Conservation (phyloP, 495 filamentous ascomycete species). For the Cairneyella variabilis region DNA sequence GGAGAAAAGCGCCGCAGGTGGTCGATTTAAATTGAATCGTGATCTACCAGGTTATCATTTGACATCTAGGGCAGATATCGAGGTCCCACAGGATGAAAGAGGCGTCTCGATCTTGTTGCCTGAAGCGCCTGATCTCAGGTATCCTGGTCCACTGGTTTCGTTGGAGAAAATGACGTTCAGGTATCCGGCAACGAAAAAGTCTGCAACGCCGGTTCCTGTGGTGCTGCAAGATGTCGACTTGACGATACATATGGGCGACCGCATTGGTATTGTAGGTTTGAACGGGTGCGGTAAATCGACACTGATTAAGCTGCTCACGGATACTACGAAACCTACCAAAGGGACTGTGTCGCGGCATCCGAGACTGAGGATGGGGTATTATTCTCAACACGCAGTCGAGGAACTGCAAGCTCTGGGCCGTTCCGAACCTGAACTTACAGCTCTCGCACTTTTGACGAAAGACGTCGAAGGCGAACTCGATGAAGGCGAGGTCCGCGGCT, state of each 20-base stretch:
- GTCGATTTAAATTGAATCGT: constrained; percentile 73
- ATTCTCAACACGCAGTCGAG: constrained; percentile 74
- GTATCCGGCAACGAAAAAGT: constrained; percentile 38
- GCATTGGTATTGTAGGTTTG: constrained; percentile 66
- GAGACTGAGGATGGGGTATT: constrained; percentile 64
- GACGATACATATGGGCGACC: constrained; percentile 62
- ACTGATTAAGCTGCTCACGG: constrained; percentile 62
- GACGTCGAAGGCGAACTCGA: constrained; percentile 39
- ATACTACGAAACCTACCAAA: constrained; percentile 36
- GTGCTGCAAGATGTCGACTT: constrained; percentile 56
- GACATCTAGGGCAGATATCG: constrained; percentile 58
- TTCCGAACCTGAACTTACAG: constrained; percentile 49
- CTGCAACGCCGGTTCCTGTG: constrained; percentile 25
- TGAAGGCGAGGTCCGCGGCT: constrained; percentile 57
- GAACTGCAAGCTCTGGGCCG: constrained; percentile 49
- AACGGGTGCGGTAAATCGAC: constrained; percentile 75
- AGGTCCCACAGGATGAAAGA: constrained; percentile 62
- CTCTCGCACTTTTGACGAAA: constrained; percentile 50
- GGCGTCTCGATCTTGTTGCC: constrained; percentile 54
- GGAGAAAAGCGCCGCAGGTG: constrained; percentile 64
- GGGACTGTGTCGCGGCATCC: constrained; percentile 61
- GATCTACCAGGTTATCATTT: constrained; percentile 60
- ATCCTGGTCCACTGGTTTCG: constrained; percentile 67
- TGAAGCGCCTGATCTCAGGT: constrained; percentile 61
- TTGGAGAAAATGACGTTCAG: constrained; percentile 61